Evolutionary conservation across 805 yeast species (phyloP).

Genomic region (Lipomyces yamanashiensis): DNA sequence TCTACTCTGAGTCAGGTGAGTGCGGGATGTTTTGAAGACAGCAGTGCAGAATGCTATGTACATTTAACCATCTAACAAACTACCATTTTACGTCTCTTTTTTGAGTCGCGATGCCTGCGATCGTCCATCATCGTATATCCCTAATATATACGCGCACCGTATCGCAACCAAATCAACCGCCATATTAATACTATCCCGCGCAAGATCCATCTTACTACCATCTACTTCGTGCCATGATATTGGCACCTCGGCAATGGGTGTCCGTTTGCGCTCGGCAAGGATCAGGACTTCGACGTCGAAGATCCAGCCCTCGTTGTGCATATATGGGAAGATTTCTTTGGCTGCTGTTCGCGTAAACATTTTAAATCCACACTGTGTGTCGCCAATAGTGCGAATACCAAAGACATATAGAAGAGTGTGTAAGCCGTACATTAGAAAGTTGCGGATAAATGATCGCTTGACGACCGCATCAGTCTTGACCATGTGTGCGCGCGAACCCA

Average conservation of each 20-base stretch:
- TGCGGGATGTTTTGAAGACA: too few species aligned
- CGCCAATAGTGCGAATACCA: constrained; percentile 84
- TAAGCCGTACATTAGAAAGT: constrained; percentile 89
- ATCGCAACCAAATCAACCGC: constrained; percentile 92
- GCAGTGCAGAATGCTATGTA: too few species aligned
- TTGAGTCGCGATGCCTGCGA: background rate
- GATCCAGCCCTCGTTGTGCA: constrained; percentile 98
- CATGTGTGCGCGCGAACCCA: constrained; percentile 97
- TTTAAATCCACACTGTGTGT: constrained; percentile 98
- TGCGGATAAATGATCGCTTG: constrained; percentile 84
- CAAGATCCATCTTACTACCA: constrained; percentile 92
- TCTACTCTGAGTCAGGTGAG: too few species aligned
- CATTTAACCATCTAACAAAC: background rate
- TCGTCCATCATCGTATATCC: constrained; percentile 59
- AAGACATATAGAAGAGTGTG: constrained; percentile 84
- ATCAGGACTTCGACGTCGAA: constrained; percentile 93
- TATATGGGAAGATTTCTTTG: constrained; percentile 71
- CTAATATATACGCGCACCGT: constrained; percentile 82
- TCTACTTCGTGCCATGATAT: constrained; percentile 97
- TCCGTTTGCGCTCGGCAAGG: constrained; percentile 71
- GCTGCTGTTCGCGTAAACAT: constrained; percentile 78
- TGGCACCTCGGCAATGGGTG: constrained; percentile 75
- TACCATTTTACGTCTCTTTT: background rate
- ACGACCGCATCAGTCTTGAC: constrained; percentile 95
- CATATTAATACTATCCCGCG: constrained; percentile 88